A percentile compares a stretch with the other conserved stretches of the same genome.
Evolutionary conservation across 805 yeast genomes (phyloP).

Genomic region (Ogataea nitratoaversa): DNA sequence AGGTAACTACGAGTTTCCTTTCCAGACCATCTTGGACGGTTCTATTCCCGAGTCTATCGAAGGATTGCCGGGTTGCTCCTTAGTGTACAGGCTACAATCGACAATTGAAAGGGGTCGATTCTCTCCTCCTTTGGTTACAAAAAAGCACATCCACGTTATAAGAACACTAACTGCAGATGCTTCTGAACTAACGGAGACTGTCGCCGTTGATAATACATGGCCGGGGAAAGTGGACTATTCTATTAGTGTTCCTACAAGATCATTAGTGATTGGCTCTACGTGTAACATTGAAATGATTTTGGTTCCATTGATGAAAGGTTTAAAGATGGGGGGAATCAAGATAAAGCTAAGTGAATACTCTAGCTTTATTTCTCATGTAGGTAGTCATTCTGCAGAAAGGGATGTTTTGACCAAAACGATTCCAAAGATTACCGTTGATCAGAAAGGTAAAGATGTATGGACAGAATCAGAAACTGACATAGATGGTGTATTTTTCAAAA

Average conservation of each 20-base stretch:
- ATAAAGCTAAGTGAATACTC: slow-evolving; percentile 66
- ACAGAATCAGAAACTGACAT: slow-evolving; percentile 28
- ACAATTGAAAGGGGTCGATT: slow-evolving; percentile 80
- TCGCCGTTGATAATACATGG: slow-evolving; percentile 94
- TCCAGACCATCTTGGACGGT: slow-evolving; percentile 81
- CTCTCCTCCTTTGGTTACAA: slow-evolving; percentile 57
- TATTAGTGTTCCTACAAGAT: slow-evolving; percentile 80
- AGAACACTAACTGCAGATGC: slow-evolving; percentile 87
- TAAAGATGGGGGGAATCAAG: slow-evolving; percentile 69
- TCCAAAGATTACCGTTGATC: slow-evolving; percentile 34
- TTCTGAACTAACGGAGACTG: slow-evolving; percentile 82
- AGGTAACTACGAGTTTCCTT: slow-evolving; percentile 91
- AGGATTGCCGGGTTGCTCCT: slow-evolving; percentile 77
- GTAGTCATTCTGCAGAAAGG: slow-evolving; percentile 62
- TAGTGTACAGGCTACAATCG: slow-evolving; percentile 71
- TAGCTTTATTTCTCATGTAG: slow-evolving; percentile 49
- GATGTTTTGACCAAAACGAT: slow-evolving; percentile 46
- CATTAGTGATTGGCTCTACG: slow-evolving; percentile 83
- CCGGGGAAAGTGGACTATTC: slow-evolving; percentile 89
- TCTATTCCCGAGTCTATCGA: slow-evolving; percentile 82
- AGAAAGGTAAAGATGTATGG: slow-evolving; percentile 41
- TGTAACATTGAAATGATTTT: slow-evolving; percentile 65
- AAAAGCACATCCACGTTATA: slow-evolving; percentile 72
- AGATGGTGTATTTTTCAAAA: slow-evolving; percentile 37
- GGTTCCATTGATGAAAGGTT: slow-evolving; percentile 79